Evolutionary conservation across 176 grass and related monocot genomes (phyloP).

Genomic region (Elymus sibiricus): DNA sequence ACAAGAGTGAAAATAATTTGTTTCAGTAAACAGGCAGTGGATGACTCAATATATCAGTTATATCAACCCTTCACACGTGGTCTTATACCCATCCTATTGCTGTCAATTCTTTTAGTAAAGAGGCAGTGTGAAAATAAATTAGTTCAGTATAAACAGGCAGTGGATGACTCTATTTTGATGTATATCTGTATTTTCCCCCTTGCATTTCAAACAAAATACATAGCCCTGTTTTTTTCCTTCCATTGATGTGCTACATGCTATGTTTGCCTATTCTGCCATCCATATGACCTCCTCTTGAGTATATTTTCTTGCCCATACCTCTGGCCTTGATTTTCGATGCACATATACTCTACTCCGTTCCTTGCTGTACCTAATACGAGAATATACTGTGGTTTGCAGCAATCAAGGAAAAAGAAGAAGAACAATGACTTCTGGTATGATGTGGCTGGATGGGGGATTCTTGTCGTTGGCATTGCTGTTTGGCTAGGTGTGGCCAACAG

Average conservation of each 20-base stretch:
- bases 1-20: neutral
- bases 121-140: neutral
- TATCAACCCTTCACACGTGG: neutral
- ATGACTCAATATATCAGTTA: neutral
- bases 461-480: conserved; percentile 39
- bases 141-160: neutral
- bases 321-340: neutral
- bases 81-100: neutral
- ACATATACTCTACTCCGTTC: neutral
- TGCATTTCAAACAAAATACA: no score
- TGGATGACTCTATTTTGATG: neutral
- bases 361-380: neutral
- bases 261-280: neutral
- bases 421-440: conserved; percentile 66
- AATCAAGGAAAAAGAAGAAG: conserved; percentile 59
- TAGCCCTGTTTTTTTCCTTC: no score
- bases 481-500: conserved; percentile 55
- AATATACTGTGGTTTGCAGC: conserved; percentile 41
- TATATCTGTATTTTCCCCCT: no score
- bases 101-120: neutral
- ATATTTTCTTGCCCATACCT: neutral
- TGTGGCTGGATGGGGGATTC: conserved; percentile 68
- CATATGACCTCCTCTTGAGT: neutral
- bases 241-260: no score
- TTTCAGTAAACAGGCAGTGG: neutral